Percentiles rank a stretch among this genome's conserved stretches.
Evolutionary conservation across 2,329 filamentous ascomycete species (phyloP).

Genomic region (Gremmenia infestans): DNA sequence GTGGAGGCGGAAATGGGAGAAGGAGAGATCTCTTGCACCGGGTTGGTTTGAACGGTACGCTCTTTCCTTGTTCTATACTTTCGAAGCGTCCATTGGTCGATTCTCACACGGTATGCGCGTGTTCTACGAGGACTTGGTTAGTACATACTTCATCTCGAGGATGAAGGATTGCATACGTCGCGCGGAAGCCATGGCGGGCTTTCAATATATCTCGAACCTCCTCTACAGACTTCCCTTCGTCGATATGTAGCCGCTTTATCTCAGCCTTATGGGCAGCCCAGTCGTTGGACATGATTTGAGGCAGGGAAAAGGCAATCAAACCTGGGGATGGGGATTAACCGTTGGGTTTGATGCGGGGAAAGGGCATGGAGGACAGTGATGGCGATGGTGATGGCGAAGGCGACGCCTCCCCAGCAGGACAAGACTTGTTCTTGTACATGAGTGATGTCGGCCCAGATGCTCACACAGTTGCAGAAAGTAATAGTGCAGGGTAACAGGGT

Average conservation of each 20-base stretch:
- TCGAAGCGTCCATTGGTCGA: conserved; percentile 16
- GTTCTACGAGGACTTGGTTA: conserved; percentile 1
- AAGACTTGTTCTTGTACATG: too few relatives aligned
- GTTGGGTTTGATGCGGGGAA: not conserved
- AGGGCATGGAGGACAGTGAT: too few relatives aligned
- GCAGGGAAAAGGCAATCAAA: not conserved
- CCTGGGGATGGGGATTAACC: not conserved
- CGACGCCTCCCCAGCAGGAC: too few relatives aligned
- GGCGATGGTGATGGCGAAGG: too few relatives aligned
- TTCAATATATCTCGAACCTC: conserved; percentile 12
- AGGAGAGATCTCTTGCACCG: not conserved
- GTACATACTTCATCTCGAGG: not conserved
- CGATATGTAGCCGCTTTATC: conserved; percentile 13
- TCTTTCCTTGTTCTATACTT: conserved; percentile 11
- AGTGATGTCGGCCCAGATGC: too few relatives aligned
- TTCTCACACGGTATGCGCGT: conserved; percentile 15
- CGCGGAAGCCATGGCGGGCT: conserved; percentile 7
- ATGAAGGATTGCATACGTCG: conserved; percentile 9
- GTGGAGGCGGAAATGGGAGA: not conserved
- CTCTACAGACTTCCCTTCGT: conserved; percentile 5
- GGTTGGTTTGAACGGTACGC: not conserved
- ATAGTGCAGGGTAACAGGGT: too few relatives aligned
- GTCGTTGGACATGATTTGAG: conserved; percentile 10
- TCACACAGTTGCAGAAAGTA: too few relatives aligned
- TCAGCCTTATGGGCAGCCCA: conserved; percentile 12